Base-by-base conservation (phyloP, 2,329 filamentous ascomycete genomes). In the Penicillium sp. region DNA sequence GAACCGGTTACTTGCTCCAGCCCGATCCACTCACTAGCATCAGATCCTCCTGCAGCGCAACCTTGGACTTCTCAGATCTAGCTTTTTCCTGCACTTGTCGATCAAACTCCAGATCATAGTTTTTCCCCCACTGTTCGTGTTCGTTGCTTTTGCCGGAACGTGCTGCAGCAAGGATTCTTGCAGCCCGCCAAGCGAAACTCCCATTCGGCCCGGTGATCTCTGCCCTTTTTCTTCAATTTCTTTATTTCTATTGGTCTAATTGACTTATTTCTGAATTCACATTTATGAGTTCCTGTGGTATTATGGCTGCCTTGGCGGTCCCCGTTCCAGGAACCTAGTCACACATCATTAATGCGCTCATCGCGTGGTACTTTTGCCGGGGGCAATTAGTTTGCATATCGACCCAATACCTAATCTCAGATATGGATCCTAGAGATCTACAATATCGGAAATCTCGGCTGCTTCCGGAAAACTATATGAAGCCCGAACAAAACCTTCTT, bases 121-220 rank as follows among this genome's bases (percentile, higher is more conserved):
- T 47, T 53, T 49, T 52, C 55, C 54, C 54, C 55, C 55, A 61
- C 57, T 49, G 42, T 61, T 55, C 47, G 43, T 53, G 49, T 49
- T 23, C 51, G 49, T 49, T 23, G 20, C 27, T 51, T 33, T 51
- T 55, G 43, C 42, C 53, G 48, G 49, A 64, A 63, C 63, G 63
- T 65, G 61, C 49, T 57, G 40, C 56, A 49, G 63, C 61, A 65
- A 61, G 63, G 60, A 65, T 59, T 47, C 49, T 49, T 57, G 56
- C 56, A 58, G 40, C 22, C 22, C 48, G 27, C 58, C 53, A 44
- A 58, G 41, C 9, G 26, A 51, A 51, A 33, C 27, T 22, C 43
- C 43, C 22, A 48, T 40, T 54, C 58, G 57, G 53, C 49, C 51
- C 54, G 54, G 50, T 46, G 58, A 62, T 57, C 54, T 54, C 40